These are phyloP conservation scores for Telfairia occidentalis DNA, from an alignment of 331 rosid genomes.

Conservation along the genomic window DNA sequence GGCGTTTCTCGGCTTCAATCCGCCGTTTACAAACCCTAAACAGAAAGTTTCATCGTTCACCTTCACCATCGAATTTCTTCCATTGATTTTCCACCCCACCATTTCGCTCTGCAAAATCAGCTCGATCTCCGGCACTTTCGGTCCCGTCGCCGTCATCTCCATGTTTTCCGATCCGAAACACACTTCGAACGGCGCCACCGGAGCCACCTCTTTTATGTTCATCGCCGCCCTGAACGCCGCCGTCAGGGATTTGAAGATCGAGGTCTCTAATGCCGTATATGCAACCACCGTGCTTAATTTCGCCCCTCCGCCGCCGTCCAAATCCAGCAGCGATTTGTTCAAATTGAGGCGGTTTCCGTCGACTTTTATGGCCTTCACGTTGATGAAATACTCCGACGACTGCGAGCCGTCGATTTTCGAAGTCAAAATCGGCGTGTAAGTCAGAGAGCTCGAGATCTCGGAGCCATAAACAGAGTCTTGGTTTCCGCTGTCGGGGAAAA, in stretches of 20 bases:
- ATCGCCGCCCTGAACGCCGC: constrained; percentile 19
- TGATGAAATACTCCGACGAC: constrained; percentile 40
- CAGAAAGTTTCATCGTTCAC: constrained; percentile 16
- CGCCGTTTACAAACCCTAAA: constrained; percentile 35
- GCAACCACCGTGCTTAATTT: constrained; percentile 57
- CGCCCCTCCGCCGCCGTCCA: constrained; percentile 35
- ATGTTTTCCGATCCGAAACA: constrained; percentile 24
- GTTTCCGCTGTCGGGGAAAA: constrained; percentile 33
- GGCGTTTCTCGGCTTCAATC: constrained; percentile 17
- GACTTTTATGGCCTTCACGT: constrained; percentile 37
- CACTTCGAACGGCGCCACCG: constrained; percentile 28
- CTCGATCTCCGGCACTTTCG: constrained; percentile 27
- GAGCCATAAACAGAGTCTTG: constrained; percentile 17
- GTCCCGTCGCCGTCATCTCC: constrained; percentile 9
- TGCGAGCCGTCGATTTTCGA: constrained; percentile 19
- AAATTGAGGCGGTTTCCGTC: constrained; percentile 24
- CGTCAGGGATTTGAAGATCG: constrained; percentile 35
- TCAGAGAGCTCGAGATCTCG: constrained; percentile 27
- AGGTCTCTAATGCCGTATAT: constrained; percentile 35
- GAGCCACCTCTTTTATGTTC: constrained; percentile 25
- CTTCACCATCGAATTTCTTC: constrained; percentile 35
- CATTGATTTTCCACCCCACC: constrained; percentile 28
- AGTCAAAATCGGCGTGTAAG: constrained; percentile 40
- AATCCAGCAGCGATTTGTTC: constrained; percentile 22
- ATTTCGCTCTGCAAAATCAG: constrained; percentile 25